Evolutionary conservation across 495 filamentous ascomycete genomes (phyloP), one percentile per base, ranked within the genome.

Genomic region (Trichoderma reesei): DNA sequence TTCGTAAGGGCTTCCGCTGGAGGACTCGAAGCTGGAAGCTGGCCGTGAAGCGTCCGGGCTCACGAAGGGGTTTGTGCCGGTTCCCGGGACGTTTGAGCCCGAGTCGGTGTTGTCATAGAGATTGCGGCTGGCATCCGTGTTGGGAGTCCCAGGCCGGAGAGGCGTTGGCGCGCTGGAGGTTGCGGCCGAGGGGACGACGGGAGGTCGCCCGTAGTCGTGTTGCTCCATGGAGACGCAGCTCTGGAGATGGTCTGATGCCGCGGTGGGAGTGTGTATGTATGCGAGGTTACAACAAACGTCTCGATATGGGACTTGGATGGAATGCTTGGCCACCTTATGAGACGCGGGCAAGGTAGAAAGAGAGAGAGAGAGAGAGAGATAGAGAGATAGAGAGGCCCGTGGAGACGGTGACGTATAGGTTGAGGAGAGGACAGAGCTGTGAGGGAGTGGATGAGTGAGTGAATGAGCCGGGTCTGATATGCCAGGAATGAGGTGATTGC

Each of bases 11-110:
- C 78, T 61, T 0, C 70, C 78, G 16, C 80, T 82, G 0, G 79
- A 79, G 10, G 79, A 78, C 11, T 74, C 80, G 65, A 76, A 76
- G 67, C 79, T 81, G 20, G 83, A 86, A 1, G 73, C 69, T 3
- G 84, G 82, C 42, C 80, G 75, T 8, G 85, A 87, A 54, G 65
- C 75, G 61, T 76, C 75, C n/a, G 85, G 83, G 42, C 83, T 82
- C 34, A 75, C 66, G 69, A 88, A 87, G 36, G 85, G 84, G 68
- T 87, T 86, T 38, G 59, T 18, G 26, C 64, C 60, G 3, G 34
- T 59, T 11, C 56, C 64, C 33, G 72, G 70, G 37, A 72, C 71
- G 3, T 76, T 73, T 5, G 69, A 71, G 56, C 72, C 74, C 8
- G 73, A 66, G 20, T 76, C 75, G 61, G 70, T 61, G 20, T 73